These are phyloP conservation scores for Auriscalpium microsporum DNA, from an alignment of 768 basidiomycete species.

Conservation along the genomic window DNA sequence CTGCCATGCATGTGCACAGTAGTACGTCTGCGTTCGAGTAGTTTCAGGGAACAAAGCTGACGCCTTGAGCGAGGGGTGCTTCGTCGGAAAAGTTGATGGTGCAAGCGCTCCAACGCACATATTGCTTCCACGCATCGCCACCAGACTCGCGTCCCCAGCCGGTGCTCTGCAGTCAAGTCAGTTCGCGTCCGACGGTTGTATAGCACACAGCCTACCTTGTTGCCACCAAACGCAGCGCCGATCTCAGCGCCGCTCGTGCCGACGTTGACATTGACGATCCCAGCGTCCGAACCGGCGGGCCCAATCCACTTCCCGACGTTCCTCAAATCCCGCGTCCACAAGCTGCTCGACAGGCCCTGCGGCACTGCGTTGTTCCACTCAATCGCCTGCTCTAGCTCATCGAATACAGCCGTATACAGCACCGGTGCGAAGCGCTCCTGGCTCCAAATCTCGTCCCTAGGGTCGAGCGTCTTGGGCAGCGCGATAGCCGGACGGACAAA, in stretches of 20 bases:
- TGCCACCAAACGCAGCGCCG: slow-evolving; percentile 87
- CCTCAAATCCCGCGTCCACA: slow-evolving; percentile 83
- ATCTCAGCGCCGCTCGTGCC: slow-evolving; percentile 67
- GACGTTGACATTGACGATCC: slow-evolving; percentile 85
- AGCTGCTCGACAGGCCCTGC: slow-evolving; percentile 85
- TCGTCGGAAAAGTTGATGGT: slow-evolving; percentile 90
- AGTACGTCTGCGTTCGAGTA: not conserved
- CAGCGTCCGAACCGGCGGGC: slow-evolving; percentile 79
- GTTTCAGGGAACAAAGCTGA: slow-evolving; percentile 57
- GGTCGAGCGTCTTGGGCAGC: slow-evolving; percentile 47
- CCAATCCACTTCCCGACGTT: slow-evolving; percentile 91
- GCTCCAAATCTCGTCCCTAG: slow-evolving; percentile 55
- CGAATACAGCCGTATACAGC: slow-evolving; percentile 78
- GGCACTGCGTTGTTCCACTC: slow-evolving; percentile 85
- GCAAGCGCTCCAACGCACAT: slow-evolving; percentile 86
- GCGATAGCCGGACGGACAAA: slow-evolving; percentile 88
- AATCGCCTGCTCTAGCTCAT: slow-evolving; percentile 80
- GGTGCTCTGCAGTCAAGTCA: slow-evolving; percentile 47
- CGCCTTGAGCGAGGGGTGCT: slow-evolving; percentile 88
- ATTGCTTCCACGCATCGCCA: slow-evolving; percentile 98
- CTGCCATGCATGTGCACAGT: too few relatives aligned
- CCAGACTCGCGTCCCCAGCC: slow-evolving; percentile 96
- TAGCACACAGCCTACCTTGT: slow-evolving; percentile 52
- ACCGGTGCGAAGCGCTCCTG: slow-evolving; percentile 88
- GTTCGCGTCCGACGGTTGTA: not conserved